These are phyloP conservation scores for Phaseolus coccineus DNA, from an alignment of 331 rosid genomes.

Conservation along the genomic window DNA sequence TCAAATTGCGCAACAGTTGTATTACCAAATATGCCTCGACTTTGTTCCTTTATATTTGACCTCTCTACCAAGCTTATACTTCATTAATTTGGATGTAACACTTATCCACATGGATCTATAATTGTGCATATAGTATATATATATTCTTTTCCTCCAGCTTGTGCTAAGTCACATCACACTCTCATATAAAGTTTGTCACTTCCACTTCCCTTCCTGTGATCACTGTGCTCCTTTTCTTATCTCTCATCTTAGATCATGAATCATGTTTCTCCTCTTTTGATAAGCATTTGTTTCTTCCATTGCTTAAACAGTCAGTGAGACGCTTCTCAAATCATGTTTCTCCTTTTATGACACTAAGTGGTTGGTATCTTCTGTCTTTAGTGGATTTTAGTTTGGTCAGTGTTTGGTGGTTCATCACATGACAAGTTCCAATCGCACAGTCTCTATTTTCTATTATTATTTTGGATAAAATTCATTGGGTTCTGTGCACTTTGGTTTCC, in stretches of 20 bases:
- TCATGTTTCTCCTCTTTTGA: conserved; percentile 44
- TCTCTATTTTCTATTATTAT: conserved; percentile 34
- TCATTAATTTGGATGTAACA: conserved; percentile 32
- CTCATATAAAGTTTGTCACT: conserved; percentile 50
- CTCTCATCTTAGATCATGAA: conserved; percentile 37
- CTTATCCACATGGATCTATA: conserved; percentile 27
- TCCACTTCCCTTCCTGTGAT: conserved; percentile 37
- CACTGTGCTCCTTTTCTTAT: conserved; percentile 10
- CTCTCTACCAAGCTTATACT: conserved; percentile 39
- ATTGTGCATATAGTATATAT: conserved; percentile 12
- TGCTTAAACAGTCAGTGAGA: conserved; percentile 39
- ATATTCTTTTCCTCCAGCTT: conserved; percentile 51
- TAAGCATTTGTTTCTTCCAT: conserved; percentile 35
- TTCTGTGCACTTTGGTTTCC: conserved; percentile 53
- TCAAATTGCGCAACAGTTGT: conserved; percentile 50
- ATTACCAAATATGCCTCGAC: conserved; percentile 59
- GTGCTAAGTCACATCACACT: conserved; percentile 45
- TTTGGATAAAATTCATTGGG: conserved; percentile 47
- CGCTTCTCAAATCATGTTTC: conserved; percentile 44
- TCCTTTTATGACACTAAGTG: conserved; percentile 7
- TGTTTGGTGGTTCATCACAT: conserved; percentile 51
- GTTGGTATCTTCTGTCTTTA: conserved; percentile 23
- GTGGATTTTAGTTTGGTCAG: conserved; percentile 29
- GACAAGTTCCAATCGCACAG: conserved; percentile 51
- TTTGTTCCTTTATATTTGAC: conserved; percentile 48